Evolutionary conservation across 2,329 filamentous ascomycete genomes (phyloP).

Genomic region (Pseudogymnoascus sp.): DNA sequence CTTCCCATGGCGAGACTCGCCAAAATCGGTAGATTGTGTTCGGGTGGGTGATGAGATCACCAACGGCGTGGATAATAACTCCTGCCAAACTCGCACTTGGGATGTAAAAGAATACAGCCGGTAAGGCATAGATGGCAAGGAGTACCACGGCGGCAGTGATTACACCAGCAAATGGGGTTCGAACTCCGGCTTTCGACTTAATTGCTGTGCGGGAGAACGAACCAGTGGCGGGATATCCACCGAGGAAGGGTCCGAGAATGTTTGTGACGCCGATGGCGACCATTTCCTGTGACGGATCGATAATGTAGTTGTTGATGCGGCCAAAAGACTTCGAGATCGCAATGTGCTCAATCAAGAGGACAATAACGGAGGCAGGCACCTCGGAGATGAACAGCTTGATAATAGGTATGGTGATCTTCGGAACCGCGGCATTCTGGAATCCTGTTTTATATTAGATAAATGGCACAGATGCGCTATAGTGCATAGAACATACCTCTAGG

Average conservation of each 20-base stretch:
- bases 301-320: conserved; percentile 89
- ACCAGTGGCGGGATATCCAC: conserved; percentile 85
- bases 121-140: conserved; percentile 80
- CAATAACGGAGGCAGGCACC: conserved; percentile 79
- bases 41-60: conserved; percentile 83
- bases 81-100: conserved; percentile 72
- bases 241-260: conserved; percentile 82
- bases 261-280: conserved; percentile 91
- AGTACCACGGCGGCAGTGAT: conserved; percentile 82
- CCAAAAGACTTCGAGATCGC: conserved; percentile 97
- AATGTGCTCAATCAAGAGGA: conserved; percentile 95
- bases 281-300: conserved; percentile 92
- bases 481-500: conserved; percentile 54
- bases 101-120: conserved; percentile 90
- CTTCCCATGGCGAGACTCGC: conserved; percentile 83
- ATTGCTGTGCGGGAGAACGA: conserved; percentile 96
- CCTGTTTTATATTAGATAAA: conserved; percentile 39
- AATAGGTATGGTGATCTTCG: conserved; percentile 58
- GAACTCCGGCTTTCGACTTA: conserved; percentile 92
- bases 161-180: conserved; percentile 82
- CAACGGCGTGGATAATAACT: conserved; percentile 93
- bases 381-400: conserved; percentile 63
- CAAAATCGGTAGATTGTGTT: conserved; percentile 94
- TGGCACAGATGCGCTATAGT: not conserved
- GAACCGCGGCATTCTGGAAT: conserved; percentile 72